A percentile compares a stretch with the other conserved stretches of the same genome.
phyloP scores from a whole-genome alignment of 164 flowering plant species.

The Magnolia changhungtana region DNA sequence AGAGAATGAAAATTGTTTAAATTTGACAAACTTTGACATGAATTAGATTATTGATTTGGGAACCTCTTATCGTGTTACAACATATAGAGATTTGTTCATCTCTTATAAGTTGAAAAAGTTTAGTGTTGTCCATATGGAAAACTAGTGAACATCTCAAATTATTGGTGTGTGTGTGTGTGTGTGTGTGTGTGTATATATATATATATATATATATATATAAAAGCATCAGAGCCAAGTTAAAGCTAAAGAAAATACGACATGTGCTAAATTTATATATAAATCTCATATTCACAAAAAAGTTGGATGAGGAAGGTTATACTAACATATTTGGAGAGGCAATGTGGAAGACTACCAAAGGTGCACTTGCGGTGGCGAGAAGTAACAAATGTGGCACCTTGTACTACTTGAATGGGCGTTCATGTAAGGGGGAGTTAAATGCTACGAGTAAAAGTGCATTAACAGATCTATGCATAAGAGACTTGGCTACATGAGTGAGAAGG shows the following conservation, averaged over 20 bases:
- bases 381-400: neutral
- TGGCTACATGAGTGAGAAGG: constrained; percentile 1
- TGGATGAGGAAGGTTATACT: constrained; percentile 1
- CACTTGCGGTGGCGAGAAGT: neutral
- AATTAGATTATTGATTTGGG: neutral
- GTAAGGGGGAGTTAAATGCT: neutral
- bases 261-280: neutral
- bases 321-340: neutral
- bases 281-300: neutral
- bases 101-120: neutral
- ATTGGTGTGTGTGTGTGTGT: too few relatives aligned
- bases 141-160: neutral
- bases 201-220: neutral
- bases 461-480: constrained; percentile 3
- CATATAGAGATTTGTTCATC: neutral
- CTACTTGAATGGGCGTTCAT: neutral
- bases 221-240: neutral
- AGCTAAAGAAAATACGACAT: neutral
- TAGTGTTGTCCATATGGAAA: neutral
- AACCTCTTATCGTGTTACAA: neutral
- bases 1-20: neutral
- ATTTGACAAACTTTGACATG: neutral
- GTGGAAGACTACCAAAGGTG: neutral
- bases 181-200: too few relatives aligned
- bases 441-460: neutral